These are phyloP conservation scores for Russula virescens DNA, from an alignment of 768 basidiomycete species.

Conservation along the genomic window DNA sequence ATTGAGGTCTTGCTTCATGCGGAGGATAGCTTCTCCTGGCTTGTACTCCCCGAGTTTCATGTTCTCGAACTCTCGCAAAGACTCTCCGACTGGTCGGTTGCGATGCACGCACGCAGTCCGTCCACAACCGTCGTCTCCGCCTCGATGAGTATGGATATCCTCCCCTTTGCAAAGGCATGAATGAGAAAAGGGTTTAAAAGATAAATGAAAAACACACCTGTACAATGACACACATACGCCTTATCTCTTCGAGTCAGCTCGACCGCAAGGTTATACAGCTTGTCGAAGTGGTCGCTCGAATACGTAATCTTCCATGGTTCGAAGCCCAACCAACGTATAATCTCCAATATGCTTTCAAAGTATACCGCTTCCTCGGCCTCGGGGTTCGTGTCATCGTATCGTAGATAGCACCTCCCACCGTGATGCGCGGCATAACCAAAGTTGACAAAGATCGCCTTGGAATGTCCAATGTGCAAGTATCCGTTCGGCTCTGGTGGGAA, in stretches of 20 bases:
- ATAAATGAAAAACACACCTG: constrained; percentile 54
- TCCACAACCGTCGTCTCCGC: constrained; percentile 71
- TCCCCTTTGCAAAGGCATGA: constrained; percentile 55
- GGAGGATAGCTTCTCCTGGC: constrained; percentile 86
- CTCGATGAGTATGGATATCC: constrained; percentile 84
- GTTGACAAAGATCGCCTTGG: constrained; percentile 96
- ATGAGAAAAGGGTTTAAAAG: background rate
- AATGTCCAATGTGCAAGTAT: constrained; percentile 92
- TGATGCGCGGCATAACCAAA: constrained; percentile 98
- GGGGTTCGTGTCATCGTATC: constrained; percentile 98
- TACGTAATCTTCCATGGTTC: constrained; percentile 99
- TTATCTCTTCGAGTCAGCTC: constrained; percentile 86
- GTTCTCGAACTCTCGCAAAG: constrained; percentile 77
- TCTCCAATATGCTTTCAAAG: constrained; percentile 95
- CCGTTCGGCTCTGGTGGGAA: constrained; percentile 99
- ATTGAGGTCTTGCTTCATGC: constrained; percentile 95
- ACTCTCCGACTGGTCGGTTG: constrained; percentile 78
- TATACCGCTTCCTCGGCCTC: constrained; percentile 95
- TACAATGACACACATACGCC: constrained; percentile 95
- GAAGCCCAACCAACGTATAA: constrained; percentile 92
- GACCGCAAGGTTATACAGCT: constrained; percentile 79
- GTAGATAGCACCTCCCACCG: constrained; percentile 87
- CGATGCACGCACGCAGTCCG: constrained; percentile 87
- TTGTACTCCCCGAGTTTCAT: constrained; percentile 91
- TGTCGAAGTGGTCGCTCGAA: constrained; percentile 93